Conservation (phyloP, 768 basidiomycete species). For the Hortiboletus campestris region DNA sequence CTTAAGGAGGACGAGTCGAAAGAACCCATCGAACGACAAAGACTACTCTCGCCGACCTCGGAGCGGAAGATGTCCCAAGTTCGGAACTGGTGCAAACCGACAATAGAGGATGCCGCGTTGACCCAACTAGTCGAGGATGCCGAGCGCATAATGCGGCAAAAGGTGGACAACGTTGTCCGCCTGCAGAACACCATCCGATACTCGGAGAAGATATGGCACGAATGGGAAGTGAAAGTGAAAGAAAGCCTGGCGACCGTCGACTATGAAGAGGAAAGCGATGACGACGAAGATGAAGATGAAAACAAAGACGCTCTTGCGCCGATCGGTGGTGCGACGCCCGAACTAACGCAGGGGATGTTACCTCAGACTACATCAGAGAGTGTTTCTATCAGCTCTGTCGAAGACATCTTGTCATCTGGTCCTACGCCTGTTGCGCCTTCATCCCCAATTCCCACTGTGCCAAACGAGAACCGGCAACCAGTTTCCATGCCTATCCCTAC, state of each 20-base stretch:
- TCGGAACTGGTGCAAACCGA: constrained; percentile 83
- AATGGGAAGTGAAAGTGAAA: constrained; percentile 92
- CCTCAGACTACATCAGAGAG: constrained; percentile 12
- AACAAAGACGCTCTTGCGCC: constrained; percentile 41
- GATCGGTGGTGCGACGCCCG: constrained; percentile 24
- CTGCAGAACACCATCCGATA: constrained; percentile 98
- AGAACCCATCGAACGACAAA: constrained; percentile 90
- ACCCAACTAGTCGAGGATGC: constrained; percentile 82
- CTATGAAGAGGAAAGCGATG: constrained; percentile 52
- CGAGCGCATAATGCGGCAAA: constrained; percentile 86
- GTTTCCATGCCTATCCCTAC: constrained; percentile 38
- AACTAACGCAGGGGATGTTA: constrained; percentile 22
- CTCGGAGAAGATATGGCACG: constrained; percentile 93
- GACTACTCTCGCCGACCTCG: constrained; percentile 83
- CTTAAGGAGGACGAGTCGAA: constrained; percentile 90
- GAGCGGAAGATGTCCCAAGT: constrained; percentile 84
- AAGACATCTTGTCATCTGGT: constrained; percentile 44
- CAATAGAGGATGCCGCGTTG: constrained; percentile 82
- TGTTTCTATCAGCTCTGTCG: constrained; percentile 21
- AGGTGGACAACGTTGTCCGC: constrained; percentile 91
- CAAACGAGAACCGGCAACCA: constrained; percentile 23
- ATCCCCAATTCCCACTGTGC: constrained; percentile 34
- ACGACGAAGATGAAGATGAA: constrained; percentile 42
- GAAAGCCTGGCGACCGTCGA: constrained; percentile 57
- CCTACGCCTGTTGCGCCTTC: constrained; percentile 69